Conservation (phyloP, 1,284 basidiomycete species). For the Rhodofomes roseus region DNA sequence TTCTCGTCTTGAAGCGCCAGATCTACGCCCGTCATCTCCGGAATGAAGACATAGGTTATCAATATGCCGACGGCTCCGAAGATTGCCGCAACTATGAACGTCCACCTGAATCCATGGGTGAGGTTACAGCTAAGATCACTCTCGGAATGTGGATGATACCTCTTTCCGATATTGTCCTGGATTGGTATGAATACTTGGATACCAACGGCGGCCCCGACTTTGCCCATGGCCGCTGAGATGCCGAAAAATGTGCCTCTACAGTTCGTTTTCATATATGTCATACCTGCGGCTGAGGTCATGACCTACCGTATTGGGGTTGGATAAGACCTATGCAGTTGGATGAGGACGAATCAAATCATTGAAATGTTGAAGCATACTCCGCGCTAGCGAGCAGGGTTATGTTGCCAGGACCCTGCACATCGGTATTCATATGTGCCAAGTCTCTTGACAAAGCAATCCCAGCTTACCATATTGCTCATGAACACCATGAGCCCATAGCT, state of each 20-base stretch:
- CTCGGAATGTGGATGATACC: slow-evolving; percentile 27
- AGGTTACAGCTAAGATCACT: not conserved
- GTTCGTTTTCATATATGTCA: not conserved
- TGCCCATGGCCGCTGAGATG: slow-evolving; percentile 69
- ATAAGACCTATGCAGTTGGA: slow-evolving; percentile 43
- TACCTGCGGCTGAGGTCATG: no score
- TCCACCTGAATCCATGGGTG: slow-evolving; percentile 41
- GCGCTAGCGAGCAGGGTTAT: slow-evolving; percentile 68
- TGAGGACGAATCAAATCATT: slow-evolving; percentile 8
- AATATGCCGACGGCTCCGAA: slow-evolving; percentile 60
- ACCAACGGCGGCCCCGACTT: slow-evolving; percentile 74
- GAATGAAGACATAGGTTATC: slow-evolving; percentile 67
- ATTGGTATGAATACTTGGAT: slow-evolving; percentile 78
- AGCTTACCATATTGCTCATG: slow-evolving; percentile 56
- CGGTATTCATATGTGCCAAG: not conserved
- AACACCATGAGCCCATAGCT: slow-evolving; percentile 70
- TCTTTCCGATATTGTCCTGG: slow-evolving; percentile 62
- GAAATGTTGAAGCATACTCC: slow-evolving; percentile 42
- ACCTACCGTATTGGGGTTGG: slow-evolving; percentile 59
- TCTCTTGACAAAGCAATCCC: not conserved
- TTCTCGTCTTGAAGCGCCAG: slow-evolving; percentile 1
- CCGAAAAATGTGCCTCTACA: slow-evolving; percentile 66
- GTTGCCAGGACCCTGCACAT: slow-evolving; percentile 66
- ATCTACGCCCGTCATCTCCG: slow-evolving; percentile 65
- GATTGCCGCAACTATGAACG: slow-evolving; percentile 56